Evolutionary conservation across 2,329 filamentous ascomycete species (phyloP), one percentile per base, ranked within the genome.

Genomic region (Alternaria sp.): DNA sequence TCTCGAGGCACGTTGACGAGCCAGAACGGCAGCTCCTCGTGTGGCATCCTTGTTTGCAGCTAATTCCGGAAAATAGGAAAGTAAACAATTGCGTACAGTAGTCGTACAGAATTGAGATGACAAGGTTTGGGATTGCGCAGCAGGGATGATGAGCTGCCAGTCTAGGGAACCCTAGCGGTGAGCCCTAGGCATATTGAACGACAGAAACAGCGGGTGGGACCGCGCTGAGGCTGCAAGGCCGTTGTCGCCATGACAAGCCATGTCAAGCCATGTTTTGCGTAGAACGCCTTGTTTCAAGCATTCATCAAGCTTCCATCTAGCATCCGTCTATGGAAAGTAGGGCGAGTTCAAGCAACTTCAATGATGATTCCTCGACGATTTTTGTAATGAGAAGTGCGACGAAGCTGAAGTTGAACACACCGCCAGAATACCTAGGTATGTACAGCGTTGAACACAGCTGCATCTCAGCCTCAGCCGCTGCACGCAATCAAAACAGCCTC

Each of bases 1-100:
- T 83, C 77, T 36, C 82, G 80, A 0, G 91, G 88, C 15, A 96
- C 82, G 78, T 97, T 97, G 79, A 91, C 86, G 66, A 95, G 90
- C 93, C 93, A 97, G 83, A 91, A 97, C 0, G 91, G 90, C 23
- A 86, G 66, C 46, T 58, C 61, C 17, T 64, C 61, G 50, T 61
- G 45, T 12, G 57, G 57, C 64, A 66, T 66, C 12, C 36, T 46
- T 25, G 57, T 43, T 21, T 9, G 44, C 50, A 28, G 60, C 43
- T 40, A 30, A 46, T 44, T 25, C 21, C 40, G 43, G 59, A 36
- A 49, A 49, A 47, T 30, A 36, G 21, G 30, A 28, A 8, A 19
- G 49, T 47, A 13, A 30, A 54, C 43, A 30, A 32, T 19, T 28
- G 25, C 17, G 45, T 30, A 23, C 28, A 1, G 28, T 32, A 15